Percentiles rank a stretch among this genome's conserved stretches.
phyloP scores from a whole-genome alignment of 768 basidiomycete genomes.

The Russula sp. region DNA sequence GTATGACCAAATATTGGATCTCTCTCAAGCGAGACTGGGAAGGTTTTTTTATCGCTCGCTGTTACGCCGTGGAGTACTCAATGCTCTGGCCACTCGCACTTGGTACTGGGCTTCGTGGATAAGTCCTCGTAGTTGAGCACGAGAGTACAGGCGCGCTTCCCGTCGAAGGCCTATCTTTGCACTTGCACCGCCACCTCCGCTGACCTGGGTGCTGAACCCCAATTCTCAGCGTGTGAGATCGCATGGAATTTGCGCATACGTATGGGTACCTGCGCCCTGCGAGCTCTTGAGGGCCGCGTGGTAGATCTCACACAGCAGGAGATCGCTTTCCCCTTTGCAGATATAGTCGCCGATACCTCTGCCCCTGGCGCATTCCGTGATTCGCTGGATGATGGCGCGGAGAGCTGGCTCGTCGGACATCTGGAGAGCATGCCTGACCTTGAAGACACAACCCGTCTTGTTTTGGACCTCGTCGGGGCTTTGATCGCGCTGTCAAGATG shows the following conservation, averaged over 20 bases:
- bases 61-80: conserved; percentile 82
- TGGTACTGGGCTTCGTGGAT: conserved; percentile 39
- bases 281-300: conserved; percentile 50
- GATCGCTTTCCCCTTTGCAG: no score
- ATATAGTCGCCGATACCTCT: no score
- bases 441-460: conserved; percentile 47
- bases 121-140: conserved; percentile 61
- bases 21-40: conserved; percentile 92
- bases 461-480: conserved; percentile 68
- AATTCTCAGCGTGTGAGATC: conserved; percentile 53
- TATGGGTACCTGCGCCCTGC: no score
- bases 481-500: conserved; percentile 61
- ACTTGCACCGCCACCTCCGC: conserved; percentile 45
- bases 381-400: no score
- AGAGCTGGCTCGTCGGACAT: conserved; percentile 55
- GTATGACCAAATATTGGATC: conserved; percentile 72
- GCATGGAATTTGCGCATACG: no score
- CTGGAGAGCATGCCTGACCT: conserved; percentile 53
- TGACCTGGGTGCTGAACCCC: conserved; percentile 41
- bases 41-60: conserved; percentile 78
- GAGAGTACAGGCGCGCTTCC: conserved; percentile 63
- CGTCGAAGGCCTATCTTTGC: conserved; percentile 58
- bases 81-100: conserved; percentile 75
- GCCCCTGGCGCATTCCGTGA: no score
- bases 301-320: conserved; percentile 65